Evolutionary conservation across 495 filamentous ascomycete species (phyloP).

Genomic region (Talaromyces nanjingensis): DNA sequence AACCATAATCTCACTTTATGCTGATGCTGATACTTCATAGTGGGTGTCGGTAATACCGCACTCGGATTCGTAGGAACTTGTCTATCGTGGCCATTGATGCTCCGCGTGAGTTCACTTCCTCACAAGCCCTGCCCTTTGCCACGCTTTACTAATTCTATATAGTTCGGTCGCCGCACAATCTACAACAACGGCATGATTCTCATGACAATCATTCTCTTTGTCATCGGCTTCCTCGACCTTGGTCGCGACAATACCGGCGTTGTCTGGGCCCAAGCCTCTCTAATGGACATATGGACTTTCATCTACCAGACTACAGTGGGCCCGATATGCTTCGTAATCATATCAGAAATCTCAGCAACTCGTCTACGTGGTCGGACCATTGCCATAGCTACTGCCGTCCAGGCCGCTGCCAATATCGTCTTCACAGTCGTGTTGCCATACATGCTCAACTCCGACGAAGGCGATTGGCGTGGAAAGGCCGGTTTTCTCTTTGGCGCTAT

Average conservation of each 20-base stretch:
- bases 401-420: slow-evolving; percentile 26
- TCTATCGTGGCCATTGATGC: slow-evolving; percentile 45
- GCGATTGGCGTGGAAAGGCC: slow-evolving; percentile 35
- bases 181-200: slow-evolving; percentile 41
- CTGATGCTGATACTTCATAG: slow-evolving; percentile 13
- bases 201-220: slow-evolving; percentile 35
- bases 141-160: not conserved
- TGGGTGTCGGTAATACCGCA: slow-evolving; percentile 31
- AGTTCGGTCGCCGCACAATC: slow-evolving; percentile 42
- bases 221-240: slow-evolving; percentile 31
- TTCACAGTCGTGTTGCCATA: slow-evolving; percentile 26
- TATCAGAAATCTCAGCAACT: slow-evolving; percentile 30
- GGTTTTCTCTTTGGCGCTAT: slow-evolving; percentile 47
- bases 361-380: slow-evolving; percentile 32
- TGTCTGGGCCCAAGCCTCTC: slow-evolving; percentile 21
- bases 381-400: slow-evolving; percentile 25
- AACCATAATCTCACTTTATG: too few species aligned
- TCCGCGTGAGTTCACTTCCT: not conserved
- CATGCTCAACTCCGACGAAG: slow-evolving; percentile 29
- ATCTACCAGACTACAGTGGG: slow-evolving; percentile 34
- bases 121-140: not conserved
- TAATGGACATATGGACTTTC: slow-evolving; percentile 36
- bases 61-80: slow-evolving; percentile 46
- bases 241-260: slow-evolving; percentile 16
- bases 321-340: slow-evolving; percentile 29